phyloP scores from a whole-genome alignment of 2,329 filamentous ascomycete genomes.

The Ophiostoma sp. region DNA sequence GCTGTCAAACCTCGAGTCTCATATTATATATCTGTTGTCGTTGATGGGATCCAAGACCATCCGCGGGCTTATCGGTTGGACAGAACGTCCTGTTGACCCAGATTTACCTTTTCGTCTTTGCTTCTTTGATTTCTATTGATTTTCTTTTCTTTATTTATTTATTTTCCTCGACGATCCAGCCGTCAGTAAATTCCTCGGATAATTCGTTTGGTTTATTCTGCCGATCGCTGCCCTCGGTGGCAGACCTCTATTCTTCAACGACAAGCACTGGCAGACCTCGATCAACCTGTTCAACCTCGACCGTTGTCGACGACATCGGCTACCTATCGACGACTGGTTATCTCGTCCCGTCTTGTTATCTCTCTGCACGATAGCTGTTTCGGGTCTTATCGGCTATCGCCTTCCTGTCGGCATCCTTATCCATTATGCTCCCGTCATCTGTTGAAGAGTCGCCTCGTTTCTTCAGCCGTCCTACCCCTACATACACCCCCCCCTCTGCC shows the following conservation, averaged over 20 bases:
- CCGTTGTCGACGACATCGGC: background rate
- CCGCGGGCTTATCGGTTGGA: background rate
- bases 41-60: background rate
- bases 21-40: background rate
- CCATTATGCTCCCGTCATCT: background rate
- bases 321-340: background rate
- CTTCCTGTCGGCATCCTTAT: background rate
- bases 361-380: background rate
- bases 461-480: background rate
- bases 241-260: background rate
- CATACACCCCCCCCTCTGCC: background rate
- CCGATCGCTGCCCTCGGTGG: background rate
- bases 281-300: too few species aligned
- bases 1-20: background rate
- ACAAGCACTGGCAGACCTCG: too few species aligned
- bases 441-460: background rate
- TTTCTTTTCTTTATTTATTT: slow-evolving; percentile 2
- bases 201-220: background rate
- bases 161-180: background rate
- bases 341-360: background rate
- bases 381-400: background rate
- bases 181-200: background rate
- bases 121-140: background rate
- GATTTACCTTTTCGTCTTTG: background rate
- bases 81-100: background rate